Percentiles rank a stretch among this genome's conserved stretches.
phyloP scores from a whole-genome alignment of 2,329 filamentous ascomycete species.

The Pseudopithomyces chartarum region DNA sequence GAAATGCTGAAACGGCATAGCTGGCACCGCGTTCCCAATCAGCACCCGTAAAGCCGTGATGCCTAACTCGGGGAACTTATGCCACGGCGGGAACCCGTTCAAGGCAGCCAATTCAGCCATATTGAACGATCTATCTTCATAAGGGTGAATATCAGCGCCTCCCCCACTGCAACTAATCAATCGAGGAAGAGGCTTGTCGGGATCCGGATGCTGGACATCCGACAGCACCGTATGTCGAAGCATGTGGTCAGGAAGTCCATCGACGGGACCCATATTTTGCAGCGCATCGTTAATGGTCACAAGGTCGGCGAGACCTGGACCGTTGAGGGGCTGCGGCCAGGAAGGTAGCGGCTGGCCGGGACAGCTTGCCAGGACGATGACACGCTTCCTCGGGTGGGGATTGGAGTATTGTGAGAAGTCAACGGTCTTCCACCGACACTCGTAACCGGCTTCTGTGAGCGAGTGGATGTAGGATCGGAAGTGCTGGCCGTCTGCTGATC shows the following conservation, averaged over 20 bases:
- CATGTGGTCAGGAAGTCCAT: background rate
- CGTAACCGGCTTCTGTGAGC: background rate
- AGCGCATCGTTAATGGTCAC: background rate
- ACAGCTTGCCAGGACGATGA: background rate
- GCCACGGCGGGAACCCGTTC: background rate
- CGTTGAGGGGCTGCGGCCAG: background rate
- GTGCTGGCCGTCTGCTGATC: background rate
- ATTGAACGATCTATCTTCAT: background rate
- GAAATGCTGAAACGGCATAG: background rate
- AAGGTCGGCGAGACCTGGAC: background rate
- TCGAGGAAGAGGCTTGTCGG: background rate
- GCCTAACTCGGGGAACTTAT: background rate
- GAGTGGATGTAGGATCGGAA: background rate
- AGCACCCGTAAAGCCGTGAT: background rate
- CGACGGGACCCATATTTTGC: background rate
- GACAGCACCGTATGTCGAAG: background rate
- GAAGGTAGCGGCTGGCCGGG: background rate
- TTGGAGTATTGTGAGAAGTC: background rate
- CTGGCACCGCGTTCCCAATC: background rate
- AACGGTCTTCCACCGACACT: background rate
- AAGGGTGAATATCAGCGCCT: background rate
- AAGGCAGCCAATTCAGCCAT: background rate
- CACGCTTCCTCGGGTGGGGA: background rate
- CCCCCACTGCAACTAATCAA: background rate
- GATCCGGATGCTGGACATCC: background rate